phyloP scores from a whole-genome alignment of 129 eudicot species.

The Artemisia annua region DNA sequence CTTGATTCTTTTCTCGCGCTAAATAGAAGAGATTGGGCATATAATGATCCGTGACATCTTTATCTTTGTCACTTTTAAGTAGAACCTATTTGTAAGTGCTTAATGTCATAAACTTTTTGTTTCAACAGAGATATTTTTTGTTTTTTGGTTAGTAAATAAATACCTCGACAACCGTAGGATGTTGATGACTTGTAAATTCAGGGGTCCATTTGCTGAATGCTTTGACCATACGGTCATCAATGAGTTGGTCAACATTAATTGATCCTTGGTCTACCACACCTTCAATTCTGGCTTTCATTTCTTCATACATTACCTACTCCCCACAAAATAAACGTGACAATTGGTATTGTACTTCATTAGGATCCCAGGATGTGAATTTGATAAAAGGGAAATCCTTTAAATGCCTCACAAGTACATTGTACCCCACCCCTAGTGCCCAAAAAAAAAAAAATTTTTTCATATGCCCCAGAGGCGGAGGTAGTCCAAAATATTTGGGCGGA shows the following conservation, averaged over 20 bases:
- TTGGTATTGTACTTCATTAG: background rate
- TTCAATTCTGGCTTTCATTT: constrained; percentile 43
- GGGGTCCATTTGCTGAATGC: constrained; percentile 56
- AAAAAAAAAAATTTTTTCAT: no score
- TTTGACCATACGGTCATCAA: constrained; percentile 17
- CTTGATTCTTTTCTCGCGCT: constrained; percentile 52
- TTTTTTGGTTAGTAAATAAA: background rate
- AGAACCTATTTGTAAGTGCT: constrained; percentile 40
- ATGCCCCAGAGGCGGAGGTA: no score
- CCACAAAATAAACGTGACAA: background rate
- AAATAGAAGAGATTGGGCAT: constrained; percentile 78
- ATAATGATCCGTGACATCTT: constrained; percentile 35
- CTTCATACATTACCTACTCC: constrained; percentile 40
- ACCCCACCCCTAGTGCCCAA: no score
- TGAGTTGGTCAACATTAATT: constrained; percentile 27
- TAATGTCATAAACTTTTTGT: background rate
- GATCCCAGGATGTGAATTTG: background rate
- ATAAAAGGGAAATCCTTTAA: no score
- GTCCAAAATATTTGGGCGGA: no score
- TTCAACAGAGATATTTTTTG: background rate
- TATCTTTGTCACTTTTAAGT: constrained; percentile 38
- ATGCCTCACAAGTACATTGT: no score
- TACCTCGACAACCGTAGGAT: constrained; percentile 77
- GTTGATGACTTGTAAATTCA: constrained; percentile 55
- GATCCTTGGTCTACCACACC: constrained; percentile 49